Conservation (phyloP, 768 basidiomycete species). For the Gloeophyllum trabeum region DNA sequence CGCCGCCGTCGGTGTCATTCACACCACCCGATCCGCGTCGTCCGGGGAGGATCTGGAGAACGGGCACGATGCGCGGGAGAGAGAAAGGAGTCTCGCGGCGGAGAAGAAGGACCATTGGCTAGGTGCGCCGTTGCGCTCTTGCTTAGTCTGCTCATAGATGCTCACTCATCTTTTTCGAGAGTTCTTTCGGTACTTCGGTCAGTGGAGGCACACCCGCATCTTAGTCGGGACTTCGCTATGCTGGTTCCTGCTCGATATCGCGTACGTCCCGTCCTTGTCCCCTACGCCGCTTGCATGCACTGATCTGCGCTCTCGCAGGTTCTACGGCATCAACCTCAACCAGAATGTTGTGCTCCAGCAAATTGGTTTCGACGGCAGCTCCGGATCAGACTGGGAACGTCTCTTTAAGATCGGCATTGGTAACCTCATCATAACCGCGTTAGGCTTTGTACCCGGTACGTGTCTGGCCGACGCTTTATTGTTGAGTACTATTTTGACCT, state of each 20-base stretch:
- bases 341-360: slow-evolving; percentile 65
- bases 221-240: slow-evolving; percentile 56
- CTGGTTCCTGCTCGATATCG: slow-evolving; percentile 73
- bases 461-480: not conserved
- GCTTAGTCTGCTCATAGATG: not conserved
- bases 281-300: not conserved
- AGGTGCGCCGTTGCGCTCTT: not conserved
- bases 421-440: slow-evolving; percentile 58
- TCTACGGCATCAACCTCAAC: slow-evolving; percentile 70
- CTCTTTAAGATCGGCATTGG: slow-evolving; percentile 61
- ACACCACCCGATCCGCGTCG: too few relatives aligned
- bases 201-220: slow-evolving; percentile 60
- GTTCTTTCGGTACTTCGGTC: slow-evolving; percentile 54
- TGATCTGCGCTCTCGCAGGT: slow-evolving; percentile 22
- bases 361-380: slow-evolving; percentile 54
- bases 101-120: not conserved
- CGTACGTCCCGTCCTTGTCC: slow-evolving; percentile 24
- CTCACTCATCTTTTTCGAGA: slow-evolving; percentile 23
- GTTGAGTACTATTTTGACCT: not conserved
- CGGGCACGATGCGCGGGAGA: not conserved
- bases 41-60: not conserved
- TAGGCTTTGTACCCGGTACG: slow-evolving; percentile 64
- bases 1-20: too few relatives aligned
- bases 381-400: slow-evolving; percentile 50
- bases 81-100: not conserved